These are phyloP conservation scores for Phytopythium helicoides DNA, from an alignment of 352 stramenopile genomes.

Conservation along the genomic window DNA sequence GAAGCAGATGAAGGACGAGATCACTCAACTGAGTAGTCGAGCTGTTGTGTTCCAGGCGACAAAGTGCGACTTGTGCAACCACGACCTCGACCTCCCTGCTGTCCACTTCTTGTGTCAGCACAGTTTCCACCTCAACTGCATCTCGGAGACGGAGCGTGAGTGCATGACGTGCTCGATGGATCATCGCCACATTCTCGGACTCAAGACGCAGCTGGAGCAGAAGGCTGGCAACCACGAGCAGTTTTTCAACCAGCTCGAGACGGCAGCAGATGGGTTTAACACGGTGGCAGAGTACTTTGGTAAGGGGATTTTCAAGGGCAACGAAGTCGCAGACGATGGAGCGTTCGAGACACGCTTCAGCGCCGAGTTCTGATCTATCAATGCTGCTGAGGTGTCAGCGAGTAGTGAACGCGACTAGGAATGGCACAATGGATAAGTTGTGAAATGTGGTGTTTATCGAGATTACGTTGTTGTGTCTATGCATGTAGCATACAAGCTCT, in stretches of 20 bases:
- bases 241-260: conserved; percentile 93
- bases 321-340: conserved; percentile 60
- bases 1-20: conserved; percentile 90
- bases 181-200: conserved; percentile 77
- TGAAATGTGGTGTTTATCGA: no score
- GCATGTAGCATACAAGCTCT: no score
- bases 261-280: conserved; percentile 84
- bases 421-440: no score
- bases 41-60: conserved; percentile 89
- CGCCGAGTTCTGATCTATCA: conserved; percentile 59
- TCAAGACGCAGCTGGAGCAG: conserved; percentile 87
- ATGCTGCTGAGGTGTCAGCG: neutral
- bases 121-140: conserved; percentile 90
- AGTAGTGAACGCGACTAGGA: no score
- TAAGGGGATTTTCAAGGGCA: conserved; percentile 91
- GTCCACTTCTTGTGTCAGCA: conserved; percentile 92
- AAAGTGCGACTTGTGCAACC: conserved; percentile 89
- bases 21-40: conserved; percentile 75
- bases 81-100: conserved; percentile 87
- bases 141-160: conserved; percentile 86
- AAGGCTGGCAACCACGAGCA: conserved; percentile 90
- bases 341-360: conserved; percentile 80
- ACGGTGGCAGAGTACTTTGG: conserved; percentile 92
- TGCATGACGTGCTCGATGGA: conserved; percentile 89
- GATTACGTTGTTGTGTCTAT: no score